Conservation (phyloP, 768 basidiomycete species). For the Psilocybe cubensis region DNA sequence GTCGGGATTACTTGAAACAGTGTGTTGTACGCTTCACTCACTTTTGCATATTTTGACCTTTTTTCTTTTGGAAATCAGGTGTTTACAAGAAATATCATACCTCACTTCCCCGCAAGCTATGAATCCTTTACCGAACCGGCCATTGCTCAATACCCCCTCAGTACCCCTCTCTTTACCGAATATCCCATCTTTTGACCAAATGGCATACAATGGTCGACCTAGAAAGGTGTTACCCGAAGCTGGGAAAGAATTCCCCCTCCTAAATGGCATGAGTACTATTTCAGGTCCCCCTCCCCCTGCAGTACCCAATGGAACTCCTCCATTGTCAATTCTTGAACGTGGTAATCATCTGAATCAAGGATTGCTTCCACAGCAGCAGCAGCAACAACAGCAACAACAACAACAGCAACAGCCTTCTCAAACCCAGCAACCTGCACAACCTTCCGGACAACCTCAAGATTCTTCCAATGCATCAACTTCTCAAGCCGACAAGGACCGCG, state of each 20-base stretch:
- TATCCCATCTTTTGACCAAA: slow-evolving; percentile 73
- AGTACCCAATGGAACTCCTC: slow-evolving; percentile 42
- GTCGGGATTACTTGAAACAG: slow-evolving; percentile 98
- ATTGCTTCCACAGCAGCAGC: slow-evolving; percentile 41
- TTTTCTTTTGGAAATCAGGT: slow-evolving; percentile 47
- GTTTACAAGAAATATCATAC: slow-evolving; percentile 97
- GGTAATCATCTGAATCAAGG: slow-evolving; percentile 45
- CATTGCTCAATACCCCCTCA: slow-evolving; percentile 67
- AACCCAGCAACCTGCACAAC: slow-evolving; percentile 37
- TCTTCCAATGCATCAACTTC: slow-evolving; percentile 22
- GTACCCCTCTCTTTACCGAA: slow-evolving; percentile 71
- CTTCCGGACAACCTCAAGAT: slow-evolving; percentile 34
- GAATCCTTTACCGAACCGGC: slow-evolving; percentile 93
- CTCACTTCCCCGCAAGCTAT: slow-evolving; percentile 96
- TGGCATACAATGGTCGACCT: slow-evolving; percentile 78
- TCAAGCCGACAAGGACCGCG: slow-evolving; percentile 46
- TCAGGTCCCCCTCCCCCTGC: slow-evolving; percentile 56
- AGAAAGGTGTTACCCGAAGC: slow-evolving; percentile 80
- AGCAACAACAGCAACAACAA: slow-evolving; percentile 30
- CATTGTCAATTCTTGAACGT: slow-evolving; percentile 54
- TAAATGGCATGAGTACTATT: slow-evolving; percentile 63
- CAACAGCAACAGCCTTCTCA: slow-evolving; percentile 32
- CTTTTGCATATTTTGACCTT: background rate
- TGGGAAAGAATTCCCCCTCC: slow-evolving; percentile 67
- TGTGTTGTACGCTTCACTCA: slow-evolving; percentile 36